These are phyloP conservation scores for Omphalotus olearius DNA, from an alignment of 1,284 basidiomycete genomes.

Conservation along the genomic window DNA sequence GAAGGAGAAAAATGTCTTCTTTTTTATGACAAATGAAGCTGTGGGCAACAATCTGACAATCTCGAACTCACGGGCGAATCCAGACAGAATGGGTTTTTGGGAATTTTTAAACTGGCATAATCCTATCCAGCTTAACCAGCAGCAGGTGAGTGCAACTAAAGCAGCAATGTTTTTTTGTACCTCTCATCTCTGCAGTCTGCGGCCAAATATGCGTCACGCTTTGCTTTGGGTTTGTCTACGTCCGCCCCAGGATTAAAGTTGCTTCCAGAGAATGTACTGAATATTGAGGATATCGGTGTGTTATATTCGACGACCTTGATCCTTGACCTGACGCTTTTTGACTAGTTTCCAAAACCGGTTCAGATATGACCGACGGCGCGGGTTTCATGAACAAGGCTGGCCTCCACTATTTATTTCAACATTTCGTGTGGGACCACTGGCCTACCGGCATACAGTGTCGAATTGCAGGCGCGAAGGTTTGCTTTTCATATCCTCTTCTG, in stretches of 20 bases:
- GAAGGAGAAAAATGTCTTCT: slow-evolving; percentile 41
- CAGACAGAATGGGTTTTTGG: slow-evolving; percentile 19
- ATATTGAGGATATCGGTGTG: slow-evolving; percentile 36
- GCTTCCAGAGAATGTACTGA: slow-evolving; percentile 19
- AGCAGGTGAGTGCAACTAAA: slow-evolving; percentile 23
- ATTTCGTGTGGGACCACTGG: slow-evolving; percentile 29
- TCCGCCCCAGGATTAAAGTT: slow-evolving; percentile 29
- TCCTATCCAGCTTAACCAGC: slow-evolving; percentile 21
- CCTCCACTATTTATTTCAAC: slow-evolving; percentile 25
- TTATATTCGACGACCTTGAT: slow-evolving; percentile 7
- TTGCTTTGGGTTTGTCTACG: slow-evolving; percentile 37
- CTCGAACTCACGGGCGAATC: neutral
- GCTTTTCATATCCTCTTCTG: neutral
- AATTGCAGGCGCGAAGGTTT: slow-evolving; percentile 41
- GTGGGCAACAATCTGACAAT: slow-evolving; percentile 15
- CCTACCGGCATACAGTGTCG: slow-evolving; percentile 50
- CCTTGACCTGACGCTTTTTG: no score
- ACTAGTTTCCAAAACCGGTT: slow-evolving; percentile 22
- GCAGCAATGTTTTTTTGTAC: neutral
- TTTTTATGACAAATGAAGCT: slow-evolving; percentile 35
- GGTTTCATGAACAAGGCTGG: slow-evolving; percentile 41
- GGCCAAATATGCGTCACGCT: slow-evolving; percentile 49
- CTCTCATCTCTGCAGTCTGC: slow-evolving; percentile 30
- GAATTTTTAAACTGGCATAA: slow-evolving; percentile 27
- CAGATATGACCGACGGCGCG: slow-evolving; percentile 53